phyloP scores from a whole-genome alignment of 148 eudicot species.

The Rheum nobile region DNA sequence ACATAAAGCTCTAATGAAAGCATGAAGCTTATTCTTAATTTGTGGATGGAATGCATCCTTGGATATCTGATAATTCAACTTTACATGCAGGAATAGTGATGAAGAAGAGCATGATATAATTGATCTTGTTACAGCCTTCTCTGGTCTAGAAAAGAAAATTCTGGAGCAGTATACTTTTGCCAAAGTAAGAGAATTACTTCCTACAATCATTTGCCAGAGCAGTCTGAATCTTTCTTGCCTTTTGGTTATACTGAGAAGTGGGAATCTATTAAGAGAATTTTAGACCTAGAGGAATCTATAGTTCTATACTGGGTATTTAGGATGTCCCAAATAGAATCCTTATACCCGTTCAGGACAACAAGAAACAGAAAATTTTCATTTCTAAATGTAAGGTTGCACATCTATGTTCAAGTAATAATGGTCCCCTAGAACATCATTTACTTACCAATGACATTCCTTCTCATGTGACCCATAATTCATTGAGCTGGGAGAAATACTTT shows the following conservation, averaged over 20 bases:
- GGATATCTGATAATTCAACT: constrained; percentile 2
- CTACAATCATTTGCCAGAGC: neutral
- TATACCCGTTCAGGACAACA: neutral
- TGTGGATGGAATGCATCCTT: neutral
- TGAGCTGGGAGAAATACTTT: neutral
- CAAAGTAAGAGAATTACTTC: constrained; percentile 38
- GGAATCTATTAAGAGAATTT: neutral
- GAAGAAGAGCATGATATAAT: constrained; percentile 70
- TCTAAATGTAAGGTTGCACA: no score
- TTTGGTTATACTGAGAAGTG: no score
- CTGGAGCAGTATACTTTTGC: constrained; percentile 79
- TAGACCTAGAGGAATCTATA: neutral
- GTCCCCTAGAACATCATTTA: neutral
- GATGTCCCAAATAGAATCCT: neutral
- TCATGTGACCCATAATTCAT: neutral
- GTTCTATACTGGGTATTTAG: neutral
- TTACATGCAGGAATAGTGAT: constrained; percentile 41
- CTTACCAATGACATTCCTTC: neutral
- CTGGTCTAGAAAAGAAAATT: constrained; percentile 88
- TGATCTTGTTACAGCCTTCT: constrained; percentile 68
- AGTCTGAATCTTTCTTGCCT: neutral
- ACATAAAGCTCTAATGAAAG: neutral
- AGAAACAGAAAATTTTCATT: neutral
- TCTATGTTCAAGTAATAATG: neutral
- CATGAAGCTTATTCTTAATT: neutral